These are phyloP conservation scores for Penicillium roqueforti DNA, from an alignment of 495 filamentous ascomycete genomes.

Conservation along the genomic window DNA sequence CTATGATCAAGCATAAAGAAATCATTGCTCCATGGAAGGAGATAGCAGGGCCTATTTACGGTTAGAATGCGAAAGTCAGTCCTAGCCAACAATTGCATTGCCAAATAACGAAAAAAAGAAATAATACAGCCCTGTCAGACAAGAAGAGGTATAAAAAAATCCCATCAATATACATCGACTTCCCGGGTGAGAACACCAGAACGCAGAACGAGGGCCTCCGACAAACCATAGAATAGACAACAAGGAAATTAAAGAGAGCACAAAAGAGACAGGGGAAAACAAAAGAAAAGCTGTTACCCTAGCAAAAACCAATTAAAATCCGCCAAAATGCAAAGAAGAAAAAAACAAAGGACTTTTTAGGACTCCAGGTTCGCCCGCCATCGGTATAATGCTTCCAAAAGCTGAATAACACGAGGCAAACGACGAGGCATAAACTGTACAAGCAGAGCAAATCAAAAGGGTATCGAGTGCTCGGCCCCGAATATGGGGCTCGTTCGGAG, in stretches of 20 bases:
- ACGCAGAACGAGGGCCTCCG: constrained; percentile 19
- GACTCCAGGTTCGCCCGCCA: constrained; percentile 28
- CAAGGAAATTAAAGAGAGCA: constrained; percentile 5
- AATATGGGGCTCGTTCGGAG: constrained; percentile 13
- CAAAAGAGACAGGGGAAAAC: constrained; percentile 2
- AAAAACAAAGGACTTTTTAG: constrained; percentile 25
- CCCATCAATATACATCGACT: constrained; percentile 30
- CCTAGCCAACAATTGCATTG: constrained; percentile 19
- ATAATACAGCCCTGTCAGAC: constrained; percentile 35
- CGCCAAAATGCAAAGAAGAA: constrained; percentile 16
- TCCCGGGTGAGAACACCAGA: constrained; percentile 19
- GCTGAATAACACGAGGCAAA: constrained; percentile 25
- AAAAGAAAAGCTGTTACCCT: not conserved
- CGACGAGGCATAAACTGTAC: constrained; percentile 27
- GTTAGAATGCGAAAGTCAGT: not conserved
- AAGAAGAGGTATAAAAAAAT: constrained; percentile 22
- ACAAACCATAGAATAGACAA: constrained; percentile 4
- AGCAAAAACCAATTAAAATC: constrained; percentile 12
- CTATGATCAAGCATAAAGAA: not conserved
- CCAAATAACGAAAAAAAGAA: constrained; percentile 14
- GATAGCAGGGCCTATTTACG: not conserved
- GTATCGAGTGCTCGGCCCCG: constrained; percentile 28
- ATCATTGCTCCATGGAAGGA: not conserved
- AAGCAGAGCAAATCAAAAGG: constrained; percentile 29
- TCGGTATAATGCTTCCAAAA: constrained; percentile 23